A percentile compares a stretch with the other conserved stretches of the same genome.
Evolutionary conservation across 2,329 filamentous ascomycete genomes (phyloP).

Genomic region (Penicillium sp.): DNA sequence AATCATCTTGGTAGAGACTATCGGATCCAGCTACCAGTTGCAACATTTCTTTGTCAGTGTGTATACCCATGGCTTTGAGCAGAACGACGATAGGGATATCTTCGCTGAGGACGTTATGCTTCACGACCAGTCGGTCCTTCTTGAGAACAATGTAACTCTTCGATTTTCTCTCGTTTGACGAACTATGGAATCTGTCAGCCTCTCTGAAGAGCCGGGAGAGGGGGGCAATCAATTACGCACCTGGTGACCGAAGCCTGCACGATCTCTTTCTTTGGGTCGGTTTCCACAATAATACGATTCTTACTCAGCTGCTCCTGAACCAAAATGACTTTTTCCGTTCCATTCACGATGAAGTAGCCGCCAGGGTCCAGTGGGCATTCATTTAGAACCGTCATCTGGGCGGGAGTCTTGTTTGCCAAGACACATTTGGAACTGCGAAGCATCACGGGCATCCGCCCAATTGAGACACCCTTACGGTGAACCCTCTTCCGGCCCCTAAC

Average conservation of each 20-base stretch:
- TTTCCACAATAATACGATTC: constrained; percentile 97
- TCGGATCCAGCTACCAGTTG: constrained; percentile 88
- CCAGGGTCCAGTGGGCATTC: constrained; percentile 96
- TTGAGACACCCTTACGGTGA: constrained; percentile 72
- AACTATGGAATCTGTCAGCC: constrained; percentile 60
- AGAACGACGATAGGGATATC: constrained; percentile 94
- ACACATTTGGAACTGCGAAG: constrained; percentile 93
- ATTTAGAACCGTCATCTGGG: constrained; percentile 87
- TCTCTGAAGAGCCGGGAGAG: background rate
- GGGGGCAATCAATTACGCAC: constrained; percentile 33
- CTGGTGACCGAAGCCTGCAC: constrained; percentile 92
- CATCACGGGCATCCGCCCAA: constrained; percentile 96
- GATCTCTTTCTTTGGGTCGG: constrained; percentile 86
- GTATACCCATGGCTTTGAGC: constrained; percentile 88
- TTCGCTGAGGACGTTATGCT: constrained; percentile 91
- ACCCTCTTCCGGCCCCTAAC: constrained; percentile 79
- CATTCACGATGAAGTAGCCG: constrained; percentile 96
- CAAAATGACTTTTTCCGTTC: constrained; percentile 97
- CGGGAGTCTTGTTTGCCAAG: constrained; percentile 79
- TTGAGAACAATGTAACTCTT: constrained; percentile 96
- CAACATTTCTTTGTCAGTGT: constrained; percentile 94
- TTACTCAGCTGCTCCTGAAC: constrained; percentile 99
- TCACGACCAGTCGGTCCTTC: constrained; percentile 86
- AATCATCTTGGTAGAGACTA: constrained; percentile 88
- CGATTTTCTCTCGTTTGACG: constrained; percentile 95